Base-by-base conservation (phyloP, 2,329 filamentous ascomycete species). In the Aphanoascus verrucosus region DNA sequence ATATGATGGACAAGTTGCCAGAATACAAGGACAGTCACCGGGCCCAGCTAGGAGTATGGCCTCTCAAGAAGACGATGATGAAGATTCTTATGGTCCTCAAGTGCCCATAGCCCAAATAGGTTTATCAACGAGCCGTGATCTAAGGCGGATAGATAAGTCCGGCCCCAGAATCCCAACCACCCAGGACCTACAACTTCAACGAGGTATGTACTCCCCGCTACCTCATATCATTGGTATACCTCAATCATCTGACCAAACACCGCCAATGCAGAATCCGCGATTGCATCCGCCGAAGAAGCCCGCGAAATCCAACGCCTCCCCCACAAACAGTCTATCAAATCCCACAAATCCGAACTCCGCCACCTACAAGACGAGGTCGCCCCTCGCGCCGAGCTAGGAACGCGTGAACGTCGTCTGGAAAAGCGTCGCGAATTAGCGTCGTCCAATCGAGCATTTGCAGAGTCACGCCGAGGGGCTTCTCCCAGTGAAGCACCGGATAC, bases 321-420 rank as follows among this genome's bases (percentile, higher is more conserved):
- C 3, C 85, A 91, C 62, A 85, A 84, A 58, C 84, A 85, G 52
- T 78, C 79, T 0, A 76, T 93, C 0, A 40, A 43, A 20, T 60
- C 67, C 1, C 69, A 71, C 47, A 66, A 65, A 50, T 57, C 65
- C 3, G 62, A 65, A 43, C 41, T 67, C 12, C 65, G 64, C 42
- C 60, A 65, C 8, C 56, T 71, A 35, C 59, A 70, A 61, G 88
- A 96, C 12, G 90, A 96, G 59, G 72, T 96, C 0, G 81, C 77
- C 0, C 90, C 91, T 0, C 86, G 88, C 9, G 88, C 91, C 0
- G 88, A 93, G 56, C 74, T 89, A 0, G 89, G 90, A 0, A 86
- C 86, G 0, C 82, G 83, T 44, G 91, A 95, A 71, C 82, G 91
- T 9, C 80, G 82, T 63, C 76, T 97, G 0, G 91, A 98, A 72